These are phyloP conservation scores for Phaeosphaeriaceae sp. DNA, from an alignment of 2,329 filamentous ascomycete species.

Conservation along the genomic window DNA sequence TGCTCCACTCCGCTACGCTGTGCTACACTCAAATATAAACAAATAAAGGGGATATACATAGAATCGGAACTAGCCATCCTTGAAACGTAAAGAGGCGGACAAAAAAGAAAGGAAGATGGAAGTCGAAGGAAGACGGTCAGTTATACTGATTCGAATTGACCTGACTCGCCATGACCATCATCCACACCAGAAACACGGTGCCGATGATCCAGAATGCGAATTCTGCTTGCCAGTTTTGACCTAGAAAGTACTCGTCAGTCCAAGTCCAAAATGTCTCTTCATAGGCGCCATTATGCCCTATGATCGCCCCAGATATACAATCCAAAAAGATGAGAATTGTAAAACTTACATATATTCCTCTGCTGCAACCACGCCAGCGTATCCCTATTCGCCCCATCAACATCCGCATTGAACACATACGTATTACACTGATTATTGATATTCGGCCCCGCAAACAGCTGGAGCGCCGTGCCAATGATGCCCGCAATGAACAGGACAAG, in stretches of 20 bases:
- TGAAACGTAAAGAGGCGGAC: not conserved
- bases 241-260: slow-evolving; percentile 42
- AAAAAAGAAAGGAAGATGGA: not conserved
- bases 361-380: slow-evolving; percentile 71
- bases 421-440: slow-evolving; percentile 67
- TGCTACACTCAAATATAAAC: not conserved
- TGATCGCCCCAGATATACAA: too few relatives aligned
- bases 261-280: not conserved
- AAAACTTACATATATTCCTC: slow-evolving; percentile 65
- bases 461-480: slow-evolving; percentile 69
- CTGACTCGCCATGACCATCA: slow-evolving; percentile 69
- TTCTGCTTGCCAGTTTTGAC: slow-evolving; percentile 68
- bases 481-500: slow-evolving; percentile 69
- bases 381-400: slow-evolving; percentile 58
- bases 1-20: not conserved
- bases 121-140: not conserved
- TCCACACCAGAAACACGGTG: slow-evolving; percentile 70
- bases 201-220: slow-evolving; percentile 72
- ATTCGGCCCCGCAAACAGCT: slow-evolving; percentile 66
- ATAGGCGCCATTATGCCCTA: too few relatives aligned
- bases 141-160: slow-evolving; percentile 58
- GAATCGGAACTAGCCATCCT: not conserved
- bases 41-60: not conserved
- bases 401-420: slow-evolving; percentile 59
- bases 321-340: too few relatives aligned